Evolutionary conservation across 106 monocot species (phyloP).

Genomic region (Acorus calamus): DNA sequence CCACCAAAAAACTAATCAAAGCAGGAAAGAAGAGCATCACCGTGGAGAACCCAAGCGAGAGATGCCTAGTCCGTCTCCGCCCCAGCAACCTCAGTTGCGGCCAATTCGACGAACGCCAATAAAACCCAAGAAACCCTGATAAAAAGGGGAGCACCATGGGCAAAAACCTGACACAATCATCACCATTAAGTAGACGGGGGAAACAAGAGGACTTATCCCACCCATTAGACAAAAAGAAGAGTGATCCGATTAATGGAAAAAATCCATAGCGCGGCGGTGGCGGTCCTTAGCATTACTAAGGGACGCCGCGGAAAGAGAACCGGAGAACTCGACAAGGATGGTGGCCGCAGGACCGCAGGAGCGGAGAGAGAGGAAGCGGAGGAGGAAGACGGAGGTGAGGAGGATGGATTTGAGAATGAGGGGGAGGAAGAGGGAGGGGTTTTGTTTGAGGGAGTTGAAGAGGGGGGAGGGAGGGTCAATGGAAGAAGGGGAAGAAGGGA

Average conservation of each 20-base stretch:
- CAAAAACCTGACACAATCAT: slow-evolving; percentile 22
- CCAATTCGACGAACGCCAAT: slow-evolving; percentile 37
- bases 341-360: slow-evolving; percentile 21
- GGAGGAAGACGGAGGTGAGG: slow-evolving; percentile 21
- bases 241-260: slow-evolving; percentile 15
- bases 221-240: slow-evolving; percentile 27
- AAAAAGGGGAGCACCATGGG: slow-evolving; percentile 59
- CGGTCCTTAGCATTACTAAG: neutral
- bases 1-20: slow-evolving; percentile 19
- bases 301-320: slow-evolving; percentile 23
- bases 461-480: slow-evolving; percentile 6
- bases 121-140: slow-evolving; percentile 53
- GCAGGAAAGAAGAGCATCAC: slow-evolving; percentile 59
- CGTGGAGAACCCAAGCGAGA: slow-evolving; percentile 45
- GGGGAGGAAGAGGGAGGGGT: slow-evolving; percentile 13
- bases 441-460: slow-evolving; percentile 7
- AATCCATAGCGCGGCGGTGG: slow-evolving; percentile 13
- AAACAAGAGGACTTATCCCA: slow-evolving; percentile 17
- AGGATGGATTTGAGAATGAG: slow-evolving; percentile 31
- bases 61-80: slow-evolving; percentile 25
- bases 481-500: slow-evolving; percentile 9
- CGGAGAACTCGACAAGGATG: slow-evolving; percentile 27
- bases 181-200: slow-evolving; percentile 10
- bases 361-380: slow-evolving; percentile 19
- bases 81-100: slow-evolving; percentile 40